These are phyloP conservation scores for Canariomyces notabilis DNA, from an alignment of 2,329 filamentous ascomycete genomes.

Conservation along the genomic window DNA sequence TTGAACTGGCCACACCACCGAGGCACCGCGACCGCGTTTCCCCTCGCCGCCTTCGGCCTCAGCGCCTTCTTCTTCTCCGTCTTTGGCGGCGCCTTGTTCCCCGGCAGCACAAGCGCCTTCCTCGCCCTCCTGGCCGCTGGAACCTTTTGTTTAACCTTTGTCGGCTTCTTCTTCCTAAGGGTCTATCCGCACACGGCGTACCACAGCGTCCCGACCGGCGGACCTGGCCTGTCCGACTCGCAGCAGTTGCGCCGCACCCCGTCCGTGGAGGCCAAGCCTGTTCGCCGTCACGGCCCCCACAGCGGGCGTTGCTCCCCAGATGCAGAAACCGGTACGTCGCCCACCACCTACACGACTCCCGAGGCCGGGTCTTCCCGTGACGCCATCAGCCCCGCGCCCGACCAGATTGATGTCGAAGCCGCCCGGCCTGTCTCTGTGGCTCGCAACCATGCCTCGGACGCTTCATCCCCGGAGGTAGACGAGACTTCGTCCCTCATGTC, in stretches of 20 bases:
- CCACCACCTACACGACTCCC: conserved; percentile 31
- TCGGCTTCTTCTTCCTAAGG: conserved; percentile 79
- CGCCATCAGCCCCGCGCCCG: conserved; percentile 5
- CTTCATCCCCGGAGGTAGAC: conserved; percentile 41
- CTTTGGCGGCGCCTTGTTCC: conserved; percentile 70
- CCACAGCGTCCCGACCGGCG: conserved; percentile 44
- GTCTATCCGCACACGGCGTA: conserved; percentile 62
- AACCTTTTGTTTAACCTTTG: conserved; percentile 68
- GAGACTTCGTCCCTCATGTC: conserved; percentile 82
- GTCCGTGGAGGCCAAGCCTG: conserved; percentile 38
- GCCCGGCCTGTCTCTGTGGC: conserved; percentile 24
- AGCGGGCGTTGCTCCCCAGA: conserved; percentile 34
- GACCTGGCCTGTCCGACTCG: conserved; percentile 31
- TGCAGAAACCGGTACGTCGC: conserved; percentile 65
- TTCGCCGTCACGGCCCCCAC: conserved; percentile 31
- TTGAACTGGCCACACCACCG: conserved; percentile 88
- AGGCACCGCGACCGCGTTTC: conserved; percentile 91
- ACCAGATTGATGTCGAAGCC: conserved; percentile 26
- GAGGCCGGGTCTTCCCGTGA: conserved; percentile 20
- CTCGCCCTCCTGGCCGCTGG: conserved; percentile 75
- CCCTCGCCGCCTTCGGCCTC: conserved; percentile 84
- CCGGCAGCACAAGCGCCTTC: conserved; percentile 76
- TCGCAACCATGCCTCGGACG: conserved; percentile 18
- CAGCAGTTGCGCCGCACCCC: conserved; percentile 39
- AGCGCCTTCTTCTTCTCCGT: conserved; percentile 95